Base-by-base conservation (phyloP, 495 filamentous ascomycete species). In the Penicilliopsis zonata region DNA sequence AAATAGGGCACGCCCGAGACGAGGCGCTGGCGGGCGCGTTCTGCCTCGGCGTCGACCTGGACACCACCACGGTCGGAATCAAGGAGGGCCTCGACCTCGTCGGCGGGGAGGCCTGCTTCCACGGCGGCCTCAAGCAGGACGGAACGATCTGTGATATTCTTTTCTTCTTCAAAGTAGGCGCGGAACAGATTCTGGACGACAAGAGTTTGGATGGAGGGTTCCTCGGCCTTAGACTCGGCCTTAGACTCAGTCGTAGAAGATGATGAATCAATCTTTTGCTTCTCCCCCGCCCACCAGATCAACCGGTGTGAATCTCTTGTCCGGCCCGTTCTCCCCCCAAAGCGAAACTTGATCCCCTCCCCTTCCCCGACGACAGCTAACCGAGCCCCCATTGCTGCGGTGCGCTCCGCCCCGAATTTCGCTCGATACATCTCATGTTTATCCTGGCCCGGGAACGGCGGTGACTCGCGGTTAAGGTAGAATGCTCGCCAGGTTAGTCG, bases 1-100 rank as follows among this genome's bases (percentile, higher is more conserved):
- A 84, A 86, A 47, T 81, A 69, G 1, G 84, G 85, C 37, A 92
- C 86, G 0, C 81, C 84, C 15, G 52, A 65, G 21, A 92, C 68
- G 24, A 70, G 63, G 30, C 63, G 57, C 33, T 43, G 34, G 25
- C 72, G 64, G 19, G 80, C 80, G 33, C 61, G 50, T 31, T 55
- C 47, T 13, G 81, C 81, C 51, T 86, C 81, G 24, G 52, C 50
- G 57, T 88, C 83, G 2, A 88, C 83, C 41, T 74, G 71, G 2
- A 55, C 50, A 0, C 80, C 81, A 4, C 80, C 83, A 12, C 60
- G 62, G 15, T 74, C 78, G 24, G 61, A 65, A 19, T 50, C 47
- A 37, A 92, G 55, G 70, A 81, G 79, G 14, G 55, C 61, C 48
- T 67, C 61, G 15, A 74, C 70, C 36, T 73, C 76, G 2, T 43